These are phyloP conservation scores for Olyra latifolia DNA, from an alignment of 176 grass and related monocot species.

Conservation along the genomic window DNA sequence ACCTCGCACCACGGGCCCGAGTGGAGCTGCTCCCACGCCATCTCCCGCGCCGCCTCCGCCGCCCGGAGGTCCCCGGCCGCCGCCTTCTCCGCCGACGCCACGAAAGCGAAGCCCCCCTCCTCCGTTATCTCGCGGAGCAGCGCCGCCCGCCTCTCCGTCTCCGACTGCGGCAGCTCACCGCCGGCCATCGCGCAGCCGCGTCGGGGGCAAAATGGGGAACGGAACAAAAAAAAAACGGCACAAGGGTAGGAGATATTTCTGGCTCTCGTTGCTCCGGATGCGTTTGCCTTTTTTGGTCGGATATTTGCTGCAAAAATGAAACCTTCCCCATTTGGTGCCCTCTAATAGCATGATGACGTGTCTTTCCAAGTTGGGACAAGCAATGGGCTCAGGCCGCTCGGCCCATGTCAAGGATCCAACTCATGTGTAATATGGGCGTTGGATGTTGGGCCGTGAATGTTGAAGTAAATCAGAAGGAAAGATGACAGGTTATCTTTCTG, in stretches of 20 bases:
- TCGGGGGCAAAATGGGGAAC: not conserved
- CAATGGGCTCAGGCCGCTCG: not conserved
- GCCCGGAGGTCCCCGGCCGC: slow-evolving; percentile 67
- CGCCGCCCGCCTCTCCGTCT: slow-evolving; percentile 39
- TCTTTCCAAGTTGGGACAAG: not conserved
- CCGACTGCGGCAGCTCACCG: slow-evolving; percentile 25
- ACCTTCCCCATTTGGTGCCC: slow-evolving; percentile 5
- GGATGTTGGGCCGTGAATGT: not conserved
- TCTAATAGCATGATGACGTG: not conserved
- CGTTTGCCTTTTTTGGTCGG: not conserved
- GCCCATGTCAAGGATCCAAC: not conserved
- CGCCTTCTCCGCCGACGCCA: slow-evolving; percentile 72
- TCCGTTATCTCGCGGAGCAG: slow-evolving; percentile 64
- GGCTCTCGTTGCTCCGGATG: slow-evolving; percentile 15
- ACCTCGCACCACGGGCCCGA: slow-evolving; percentile 82
- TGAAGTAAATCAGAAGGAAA: not conserved
- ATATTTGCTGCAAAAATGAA: not conserved
- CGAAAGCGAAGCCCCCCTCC: slow-evolving; percentile 85
- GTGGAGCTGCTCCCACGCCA: slow-evolving; percentile 98
- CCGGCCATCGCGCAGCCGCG: slow-evolving; percentile 15
- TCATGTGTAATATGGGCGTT: not conserved
- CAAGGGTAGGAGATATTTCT: slow-evolving; percentile 48
- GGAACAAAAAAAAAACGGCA: slow-evolving; percentile 17
- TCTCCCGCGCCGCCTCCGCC: slow-evolving; percentile 88
- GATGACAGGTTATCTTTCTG: not conserved